phyloP scores from a whole-genome alignment of 1,284 basidiomycete species.

The Ustilago bromivora region DNA sequence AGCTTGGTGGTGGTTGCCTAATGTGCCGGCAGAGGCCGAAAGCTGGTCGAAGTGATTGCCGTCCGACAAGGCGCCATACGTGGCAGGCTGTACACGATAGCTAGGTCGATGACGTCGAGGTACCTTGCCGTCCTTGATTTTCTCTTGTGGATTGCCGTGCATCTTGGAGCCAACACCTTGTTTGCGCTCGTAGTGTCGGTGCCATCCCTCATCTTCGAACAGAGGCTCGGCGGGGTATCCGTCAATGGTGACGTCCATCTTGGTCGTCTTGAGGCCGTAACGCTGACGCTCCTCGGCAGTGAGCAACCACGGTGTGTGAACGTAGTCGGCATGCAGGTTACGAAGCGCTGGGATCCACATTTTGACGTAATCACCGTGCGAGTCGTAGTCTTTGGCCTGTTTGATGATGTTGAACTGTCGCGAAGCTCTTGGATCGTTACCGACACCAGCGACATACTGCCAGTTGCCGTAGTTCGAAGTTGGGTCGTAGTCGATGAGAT shows the following conservation, averaged over 20 bases:
- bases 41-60: slow-evolving; percentile 32
- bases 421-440: slow-evolving; percentile 74
- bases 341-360: slow-evolving; percentile 73
- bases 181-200: slow-evolving; percentile 61
- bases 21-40: slow-evolving; percentile 37
- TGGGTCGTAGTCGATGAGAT: slow-evolving; percentile 67
- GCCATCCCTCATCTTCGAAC: slow-evolving; percentile 61
- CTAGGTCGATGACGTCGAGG: slow-evolving; percentile 51
- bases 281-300: slow-evolving; percentile 52
- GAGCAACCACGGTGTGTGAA: slow-evolving; percentile 66
- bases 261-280: slow-evolving; percentile 61
- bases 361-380: slow-evolving; percentile 72
- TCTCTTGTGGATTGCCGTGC: slow-evolving; percentile 65
- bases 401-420: slow-evolving; percentile 75
- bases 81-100: slow-evolving; percentile 31
- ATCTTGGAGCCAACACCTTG: slow-evolving; percentile 63
- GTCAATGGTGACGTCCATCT: slow-evolving; percentile 59
- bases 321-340: slow-evolving; percentile 66
- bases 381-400: slow-evolving; percentile 74
- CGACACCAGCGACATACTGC: slow-evolving; percentile 73
- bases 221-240: slow-evolving; percentile 57
- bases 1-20: slow-evolving; percentile 3
- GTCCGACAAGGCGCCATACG: slow-evolving; percentile 40
- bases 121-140: slow-evolving; percentile 63
- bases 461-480: slow-evolving; percentile 67